These are phyloP conservation scores for Cajanus cajan DNA, from an alignment of 306 rosid species.

Conservation along the genomic window DNA sequence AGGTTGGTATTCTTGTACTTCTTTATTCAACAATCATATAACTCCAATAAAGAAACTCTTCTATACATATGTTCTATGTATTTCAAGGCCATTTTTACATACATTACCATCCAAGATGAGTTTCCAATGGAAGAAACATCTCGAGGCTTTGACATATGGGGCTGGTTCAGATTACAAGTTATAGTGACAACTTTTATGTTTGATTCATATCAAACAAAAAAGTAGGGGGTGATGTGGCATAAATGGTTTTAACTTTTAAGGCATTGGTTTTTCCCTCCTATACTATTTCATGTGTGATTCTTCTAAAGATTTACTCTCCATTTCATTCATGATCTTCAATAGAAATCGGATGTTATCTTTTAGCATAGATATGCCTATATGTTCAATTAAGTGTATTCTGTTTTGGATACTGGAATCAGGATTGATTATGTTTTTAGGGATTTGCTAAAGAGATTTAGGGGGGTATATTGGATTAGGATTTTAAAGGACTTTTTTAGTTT, in stretches of 20 bases:
- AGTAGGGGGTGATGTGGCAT: neutral
- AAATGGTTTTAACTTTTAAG: too few relatives aligned
- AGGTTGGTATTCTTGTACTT: constrained; percentile 89
- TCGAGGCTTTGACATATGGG: constrained; percentile 95
- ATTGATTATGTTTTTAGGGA: too few relatives aligned
- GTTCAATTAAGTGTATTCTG: too few relatives aligned
- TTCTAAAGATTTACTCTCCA: neutral
- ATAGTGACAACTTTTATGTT: constrained; percentile 25
- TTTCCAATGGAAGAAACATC: constrained; percentile 70
- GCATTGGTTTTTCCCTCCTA: neutral
- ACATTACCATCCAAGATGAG: constrained; percentile 56
- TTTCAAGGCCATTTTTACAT: constrained; percentile 58
- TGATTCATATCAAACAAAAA: neutral
- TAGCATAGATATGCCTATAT: too few relatives aligned
- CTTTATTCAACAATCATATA: constrained; percentile 24
- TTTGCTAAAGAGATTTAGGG: too few relatives aligned
- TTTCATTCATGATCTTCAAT: neutral
- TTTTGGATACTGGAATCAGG: too few relatives aligned
- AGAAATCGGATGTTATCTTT: too few relatives aligned
- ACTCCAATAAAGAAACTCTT: neutral
- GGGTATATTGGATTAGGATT: too few relatives aligned
- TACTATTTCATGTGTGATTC: constrained; percentile 1
- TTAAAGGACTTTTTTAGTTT: too few relatives aligned
- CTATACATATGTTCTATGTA: constrained; percentile 8
- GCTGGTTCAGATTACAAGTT: constrained; percentile 89